These are phyloP conservation scores for Oryza rufipogon DNA, from an alignment of 176 grass and related monocot genomes.

Conservation along the genomic window DNA sequence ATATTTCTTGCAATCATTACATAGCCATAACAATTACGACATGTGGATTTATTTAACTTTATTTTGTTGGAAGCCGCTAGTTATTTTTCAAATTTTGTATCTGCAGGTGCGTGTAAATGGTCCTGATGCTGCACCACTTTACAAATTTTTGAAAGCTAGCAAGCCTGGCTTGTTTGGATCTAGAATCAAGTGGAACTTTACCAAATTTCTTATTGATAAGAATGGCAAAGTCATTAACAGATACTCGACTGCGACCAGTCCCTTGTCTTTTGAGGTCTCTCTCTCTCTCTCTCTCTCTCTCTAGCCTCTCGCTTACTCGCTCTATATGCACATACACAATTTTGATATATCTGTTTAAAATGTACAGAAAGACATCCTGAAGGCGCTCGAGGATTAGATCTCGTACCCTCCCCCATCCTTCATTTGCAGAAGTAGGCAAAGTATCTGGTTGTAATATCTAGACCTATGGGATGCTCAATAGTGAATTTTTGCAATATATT, in stretches of 20 bases:
- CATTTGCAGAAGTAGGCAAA: slow-evolving; percentile 36
- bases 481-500: slow-evolving; percentile 20
- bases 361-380: slow-evolving; percentile 81
- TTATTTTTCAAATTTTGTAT: slow-evolving; percentile 10
- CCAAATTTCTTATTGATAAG: slow-evolving; percentile 90
- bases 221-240: slow-evolving; percentile 78
- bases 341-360: slow-evolving; percentile 30
- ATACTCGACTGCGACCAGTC: slow-evolving; percentile 59
- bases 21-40: background rate
- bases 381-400: slow-evolving; percentile 57
- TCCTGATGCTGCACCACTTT: slow-evolving; percentile 63
- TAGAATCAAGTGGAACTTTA: slow-evolving; percentile 97
- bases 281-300: background rate
- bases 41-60: background rate
- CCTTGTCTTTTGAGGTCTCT: slow-evolving; percentile 70
- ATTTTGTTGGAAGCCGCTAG: background rate
- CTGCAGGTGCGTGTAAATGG: slow-evolving; percentile 86
- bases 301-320: background rate
- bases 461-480: background rate
- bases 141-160: slow-evolving; percentile 89
- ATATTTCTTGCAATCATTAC: slow-evolving; percentile 3
- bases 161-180: slow-evolving; percentile 72
- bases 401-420: background rate
- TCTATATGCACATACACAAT: background rate
- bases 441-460: slow-evolving; percentile 3